phyloP scores from a whole-genome alignment of 805 yeast genomes.

The Candida peoriensis region DNA sequence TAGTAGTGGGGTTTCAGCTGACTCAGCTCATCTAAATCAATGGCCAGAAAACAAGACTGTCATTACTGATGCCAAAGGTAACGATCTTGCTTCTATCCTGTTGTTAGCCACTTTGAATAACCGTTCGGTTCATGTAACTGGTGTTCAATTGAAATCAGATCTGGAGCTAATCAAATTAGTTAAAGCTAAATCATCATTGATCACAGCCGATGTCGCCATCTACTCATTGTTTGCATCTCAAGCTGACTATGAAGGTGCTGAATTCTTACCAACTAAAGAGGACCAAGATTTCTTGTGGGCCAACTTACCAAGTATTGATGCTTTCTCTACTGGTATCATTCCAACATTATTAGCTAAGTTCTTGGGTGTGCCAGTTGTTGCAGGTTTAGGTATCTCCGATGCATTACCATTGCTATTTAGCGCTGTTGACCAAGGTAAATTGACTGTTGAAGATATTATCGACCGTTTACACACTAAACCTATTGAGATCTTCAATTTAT shows the following conservation, averaged over 20 bases:
- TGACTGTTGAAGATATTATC: slow-evolving; percentile 69
- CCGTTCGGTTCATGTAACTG: slow-evolving; percentile 84
- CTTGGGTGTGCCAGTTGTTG: slow-evolving; percentile 50
- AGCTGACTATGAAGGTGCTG: slow-evolving; percentile 65
- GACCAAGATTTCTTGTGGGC: slow-evolving; percentile 85
- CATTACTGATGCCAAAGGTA: slow-evolving; percentile 86
- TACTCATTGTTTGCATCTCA: slow-evolving; percentile 72
- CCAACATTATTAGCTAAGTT: slow-evolving; percentile 71
- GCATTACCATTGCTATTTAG: slow-evolving; percentile 75
- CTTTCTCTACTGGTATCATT: slow-evolving; percentile 77
- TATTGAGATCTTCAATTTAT: slow-evolving; percentile 72
- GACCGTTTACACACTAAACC: slow-evolving; percentile 77
- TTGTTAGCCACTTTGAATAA: slow-evolving; percentile 83
- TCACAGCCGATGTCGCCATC: slow-evolving; percentile 86
- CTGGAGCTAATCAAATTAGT: slow-evolving; percentile 80
- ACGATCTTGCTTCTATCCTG: slow-evolving; percentile 89
- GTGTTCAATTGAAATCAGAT: slow-evolving; percentile 76
- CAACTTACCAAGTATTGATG: slow-evolving; percentile 66
- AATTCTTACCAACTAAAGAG: slow-evolving; percentile 70
- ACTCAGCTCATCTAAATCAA: slow-evolving; percentile 69
- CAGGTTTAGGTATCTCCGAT: slow-evolving; percentile 78
- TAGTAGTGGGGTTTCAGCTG: slow-evolving; percentile 62
- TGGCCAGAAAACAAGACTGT: slow-evolving; percentile 88
- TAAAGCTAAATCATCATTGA: slow-evolving; percentile 72
- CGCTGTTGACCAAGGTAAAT: slow-evolving; percentile 69